Base-by-base conservation (phyloP, 163 green algal genomes). In the Volvox carteri region DNA sequence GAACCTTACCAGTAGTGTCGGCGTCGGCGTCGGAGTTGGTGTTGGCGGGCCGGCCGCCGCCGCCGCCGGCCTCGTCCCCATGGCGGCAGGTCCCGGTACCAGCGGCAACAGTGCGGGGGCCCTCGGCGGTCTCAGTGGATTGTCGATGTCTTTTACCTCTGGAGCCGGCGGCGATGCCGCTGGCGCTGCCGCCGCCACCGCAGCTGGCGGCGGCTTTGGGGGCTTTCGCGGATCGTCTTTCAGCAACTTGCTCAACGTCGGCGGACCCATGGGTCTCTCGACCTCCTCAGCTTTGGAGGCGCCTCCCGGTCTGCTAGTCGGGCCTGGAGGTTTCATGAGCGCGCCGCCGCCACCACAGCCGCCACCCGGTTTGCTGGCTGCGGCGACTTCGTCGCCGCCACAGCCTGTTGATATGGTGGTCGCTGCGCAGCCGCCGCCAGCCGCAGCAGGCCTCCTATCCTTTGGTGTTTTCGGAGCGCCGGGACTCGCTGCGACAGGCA, bases 141-240 rank as follows among this genome's bases (percentile, higher is more conserved):
- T 85, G 77, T 68, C 75, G 12, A 62, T 81, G 73, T 35, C 48
- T 12, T n/a, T n/a, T n/a, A n/a, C n/a, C n/a, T 68, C 73, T 28
- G 46, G 39, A 42, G 60, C 54, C 25, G 78, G 78, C 78, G n/a
- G n/a, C 37, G 39, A 52, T 48, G 48, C n/a, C 18, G 21, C n/a
- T 56, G 54, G 52, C 54, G 52, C 21, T n/a, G 21, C 72, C 2
- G 44, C 68, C 35, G 65, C 65, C n/a, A 44, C 19, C n/a, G 68
- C 62, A 8, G 5, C 70, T 35, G 70, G 56, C 19, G 56, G 56
- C 78, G 30, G 78, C n/a, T 46, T 77, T 11, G 39, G 28, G 19
- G 62, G 62, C 30, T 87, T 65, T 62, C 11, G 42, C 21, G 80
- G 80, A 28, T 87, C 80, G 62, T 87, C n/a, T n/a, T n/a, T 70